Conservation (phyloP, 2,329 filamentous ascomycete species). For the Talaromyces rugulosus region DNA sequence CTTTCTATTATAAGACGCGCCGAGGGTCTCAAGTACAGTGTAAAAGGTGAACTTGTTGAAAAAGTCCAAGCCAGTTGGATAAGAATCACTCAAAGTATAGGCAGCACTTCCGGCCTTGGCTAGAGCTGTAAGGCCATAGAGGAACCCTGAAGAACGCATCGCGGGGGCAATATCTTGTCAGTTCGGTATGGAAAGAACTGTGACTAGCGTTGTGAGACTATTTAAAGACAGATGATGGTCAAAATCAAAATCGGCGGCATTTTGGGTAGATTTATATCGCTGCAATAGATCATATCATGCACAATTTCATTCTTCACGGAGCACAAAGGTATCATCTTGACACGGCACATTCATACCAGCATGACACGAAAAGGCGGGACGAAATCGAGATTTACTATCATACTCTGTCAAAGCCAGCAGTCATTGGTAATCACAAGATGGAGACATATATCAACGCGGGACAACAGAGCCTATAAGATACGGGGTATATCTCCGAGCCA, state of each 20-base stretch:
- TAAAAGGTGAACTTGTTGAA: slow-evolving; percentile 49
- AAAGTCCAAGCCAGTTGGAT: slow-evolving; percentile 38
- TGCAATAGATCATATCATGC: not conserved
- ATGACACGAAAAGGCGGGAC: not conserved
- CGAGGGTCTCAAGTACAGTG: slow-evolving; percentile 38
- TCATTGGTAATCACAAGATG: not conserved
- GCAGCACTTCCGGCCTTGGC: not conserved
- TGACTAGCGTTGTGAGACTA: not conserved
- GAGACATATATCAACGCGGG: not conserved
- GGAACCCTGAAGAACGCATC: not conserved
- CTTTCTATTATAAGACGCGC: slow-evolving; percentile 32
- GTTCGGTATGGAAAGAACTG: not conserved
- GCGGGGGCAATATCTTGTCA: not conserved
- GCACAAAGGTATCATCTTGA: not conserved
- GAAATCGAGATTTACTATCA: not conserved
- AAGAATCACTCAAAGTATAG: not conserved
- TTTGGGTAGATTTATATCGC: not conserved
- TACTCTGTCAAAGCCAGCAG: not conserved
- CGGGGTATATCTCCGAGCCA: not conserved
- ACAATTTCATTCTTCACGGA: not conserved
- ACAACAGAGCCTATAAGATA: not conserved
- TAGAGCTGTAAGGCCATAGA: not conserved
- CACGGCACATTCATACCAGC: not conserved
- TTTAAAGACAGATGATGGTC: not conserved
- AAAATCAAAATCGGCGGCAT: not conserved